A percentile compares a stretch with the other conserved stretches of the same genome.
Evolutionary conservation across 176 grass and related monocot species (phyloP).

Genomic region (Lolium rigidum): DNA sequence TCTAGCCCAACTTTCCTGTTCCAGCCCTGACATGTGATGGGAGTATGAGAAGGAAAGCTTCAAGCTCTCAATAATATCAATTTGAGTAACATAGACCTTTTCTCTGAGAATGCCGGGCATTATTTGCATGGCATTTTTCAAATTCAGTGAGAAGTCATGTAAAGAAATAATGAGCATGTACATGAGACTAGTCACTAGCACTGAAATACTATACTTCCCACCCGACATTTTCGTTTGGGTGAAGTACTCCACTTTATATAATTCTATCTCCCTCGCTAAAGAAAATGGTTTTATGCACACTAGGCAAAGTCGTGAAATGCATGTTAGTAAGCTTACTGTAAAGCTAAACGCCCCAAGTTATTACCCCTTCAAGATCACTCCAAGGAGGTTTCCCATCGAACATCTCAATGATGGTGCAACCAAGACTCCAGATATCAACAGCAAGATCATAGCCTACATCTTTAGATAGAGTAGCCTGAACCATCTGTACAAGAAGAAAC

Average conservation of each 20-base stretch:
- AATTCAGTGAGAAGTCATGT: constrained; percentile 21
- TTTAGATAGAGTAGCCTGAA: constrained; percentile 81
- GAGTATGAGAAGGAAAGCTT: too few species aligned
- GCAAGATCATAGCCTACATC: constrained; percentile 84
- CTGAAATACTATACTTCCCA: not conserved
- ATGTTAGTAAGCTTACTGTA: constrained; percentile 36
- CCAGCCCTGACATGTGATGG: too few species aligned
- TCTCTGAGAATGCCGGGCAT: not conserved
- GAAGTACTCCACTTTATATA: constrained; percentile 11
- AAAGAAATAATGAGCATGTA: constrained; percentile 13
- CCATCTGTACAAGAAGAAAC: constrained; percentile 65
- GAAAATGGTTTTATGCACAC: constrained; percentile 21
- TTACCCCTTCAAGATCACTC: constrained; percentile 97
- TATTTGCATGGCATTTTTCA: constrained; percentile 33
- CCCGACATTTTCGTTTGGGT: constrained; percentile 29
- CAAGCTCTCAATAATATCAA: constrained; percentile 9
- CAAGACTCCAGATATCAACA: constrained; percentile 98
- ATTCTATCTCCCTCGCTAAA: not conserved
- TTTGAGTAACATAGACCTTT: not conserved
- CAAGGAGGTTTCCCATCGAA: constrained; percentile 88
- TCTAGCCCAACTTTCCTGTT: too few species aligned
- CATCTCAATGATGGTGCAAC: constrained; percentile 99
- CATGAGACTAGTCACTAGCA: not conserved
- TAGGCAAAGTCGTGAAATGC: constrained; percentile 40
- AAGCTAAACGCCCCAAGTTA: constrained; percentile 44